These are phyloP conservation scores for Diaporthe helianthi DNA, from an alignment of 2,329 filamentous ascomycete genomes.

Conservation along the genomic window DNA sequence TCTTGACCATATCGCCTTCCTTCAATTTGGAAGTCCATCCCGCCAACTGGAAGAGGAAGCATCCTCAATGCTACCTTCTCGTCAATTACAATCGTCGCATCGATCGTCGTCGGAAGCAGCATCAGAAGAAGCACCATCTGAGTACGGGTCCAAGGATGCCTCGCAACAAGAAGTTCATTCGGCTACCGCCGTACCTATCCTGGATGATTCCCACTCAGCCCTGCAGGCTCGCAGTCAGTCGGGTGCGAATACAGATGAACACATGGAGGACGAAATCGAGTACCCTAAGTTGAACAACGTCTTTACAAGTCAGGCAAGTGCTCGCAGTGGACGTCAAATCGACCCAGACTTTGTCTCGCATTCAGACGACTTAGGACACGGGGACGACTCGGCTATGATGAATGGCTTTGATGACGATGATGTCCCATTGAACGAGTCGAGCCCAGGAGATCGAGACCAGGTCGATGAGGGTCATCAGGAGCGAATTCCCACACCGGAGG, in stretches of 20 bases:
- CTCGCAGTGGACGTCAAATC: constrained; percentile 57
- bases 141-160: constrained; percentile 28
- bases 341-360: constrained; percentile 48
- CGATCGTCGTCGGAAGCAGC: constrained; percentile 17
- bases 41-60: constrained; percentile 40
- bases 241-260: not conserved
- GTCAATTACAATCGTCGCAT: constrained; percentile 1
- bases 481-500: constrained; percentile 10
- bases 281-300: constrained; percentile 44
- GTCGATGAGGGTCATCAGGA: not conserved
- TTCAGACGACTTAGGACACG: constrained; percentile 43
- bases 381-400: constrained; percentile 13
- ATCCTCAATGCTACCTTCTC: constrained; percentile 18
- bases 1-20: constrained; percentile 36
- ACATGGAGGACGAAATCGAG: constrained; percentile 28
- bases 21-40: constrained; percentile 42
- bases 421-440: not conserved
- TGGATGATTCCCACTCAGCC: not conserved
- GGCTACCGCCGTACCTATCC: not conserved
- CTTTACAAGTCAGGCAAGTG: constrained; percentile 50
- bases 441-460: not conserved
- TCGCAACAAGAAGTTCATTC: constrained; percentile 15
- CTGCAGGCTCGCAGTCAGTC: not conserved
- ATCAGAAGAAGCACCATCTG: constrained; percentile 32
- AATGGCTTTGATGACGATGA: constrained; percentile 25